Conservation (phyloP, 768 basidiomycete genomes). For the Calocybe indica region DNA sequence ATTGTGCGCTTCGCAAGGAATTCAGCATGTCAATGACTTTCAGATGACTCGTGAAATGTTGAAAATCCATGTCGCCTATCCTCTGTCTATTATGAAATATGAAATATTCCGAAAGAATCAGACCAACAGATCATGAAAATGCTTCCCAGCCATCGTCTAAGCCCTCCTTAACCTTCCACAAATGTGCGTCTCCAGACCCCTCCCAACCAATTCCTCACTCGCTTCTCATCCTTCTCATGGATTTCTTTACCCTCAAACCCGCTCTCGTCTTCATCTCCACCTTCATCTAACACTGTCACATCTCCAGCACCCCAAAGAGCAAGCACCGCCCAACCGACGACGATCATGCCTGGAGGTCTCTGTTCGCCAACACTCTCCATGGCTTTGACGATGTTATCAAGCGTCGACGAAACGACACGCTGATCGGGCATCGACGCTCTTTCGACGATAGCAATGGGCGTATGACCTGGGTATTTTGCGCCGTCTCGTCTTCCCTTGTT, state of each 20-base stretch:
- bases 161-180: slow-evolving; percentile 65
- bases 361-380: slow-evolving; percentile 78
- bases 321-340: slow-evolving; percentile 88
- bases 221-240: slow-evolving; percentile 30
- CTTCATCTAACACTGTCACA: slow-evolving; percentile 62
- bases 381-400: slow-evolving; percentile 63
- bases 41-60: no score
- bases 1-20: no score
- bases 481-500: slow-evolving; percentile 26
- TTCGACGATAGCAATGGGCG: slow-evolving; percentile 92
- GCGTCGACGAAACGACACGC: slow-evolving; percentile 72
- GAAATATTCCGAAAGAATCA: neutral
- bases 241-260: no score
- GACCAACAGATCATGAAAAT: slow-evolving; percentile 2
- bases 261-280: slow-evolving; percentile 18
- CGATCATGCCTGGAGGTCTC: slow-evolving; percentile 92
- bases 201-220: slow-evolving; percentile 59
- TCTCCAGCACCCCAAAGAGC: slow-evolving; percentile 72
- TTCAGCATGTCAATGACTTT: no score
- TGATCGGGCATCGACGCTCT: slow-evolving; percentile 94
- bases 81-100: neutral
- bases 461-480: slow-evolving; percentile 59
- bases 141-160: slow-evolving; percentile 37
- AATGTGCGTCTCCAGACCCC: slow-evolving; percentile 17
- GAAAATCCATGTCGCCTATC: no score